These are phyloP conservation scores for Russula ochroleuca DNA, from an alignment of 768 basidiomycete species.

Conservation along the genomic window DNA sequence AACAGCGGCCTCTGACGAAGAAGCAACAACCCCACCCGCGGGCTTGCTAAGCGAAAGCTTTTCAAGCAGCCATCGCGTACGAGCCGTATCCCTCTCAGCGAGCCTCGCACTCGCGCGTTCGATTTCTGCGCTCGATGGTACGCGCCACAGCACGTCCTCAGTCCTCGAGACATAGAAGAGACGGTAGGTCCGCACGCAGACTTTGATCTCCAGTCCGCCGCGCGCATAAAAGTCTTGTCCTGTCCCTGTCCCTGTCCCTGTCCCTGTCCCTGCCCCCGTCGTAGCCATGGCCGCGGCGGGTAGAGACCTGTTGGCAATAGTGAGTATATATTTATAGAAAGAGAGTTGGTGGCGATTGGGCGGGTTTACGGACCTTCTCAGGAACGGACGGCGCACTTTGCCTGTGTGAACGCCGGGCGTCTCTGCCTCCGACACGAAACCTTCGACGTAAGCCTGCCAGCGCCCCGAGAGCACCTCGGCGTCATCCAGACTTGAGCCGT, in stretches of 20 bases:
- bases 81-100: neutral
- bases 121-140: slow-evolving; percentile 41
- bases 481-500: slow-evolving; percentile 70
- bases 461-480: slow-evolving; percentile 70
- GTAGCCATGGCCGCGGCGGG: slow-evolving; percentile 30
- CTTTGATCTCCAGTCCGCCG: slow-evolving; percentile 72
- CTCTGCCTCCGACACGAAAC: slow-evolving; percentile 60
- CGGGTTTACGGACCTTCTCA: slow-evolving; percentile 50
- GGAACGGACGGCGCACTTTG: slow-evolving; percentile 55
- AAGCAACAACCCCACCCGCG: neutral
- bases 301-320: slow-evolving; percentile 40
- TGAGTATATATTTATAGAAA: slow-evolving; percentile 32
- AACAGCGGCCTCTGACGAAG: neutral
- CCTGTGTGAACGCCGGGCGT: slow-evolving; percentile 49
- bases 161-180: slow-evolving; percentile 72
- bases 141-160: slow-evolving; percentile 59
- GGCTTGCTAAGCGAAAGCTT: neutral
- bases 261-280: neutral
- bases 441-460: slow-evolving; percentile 78
- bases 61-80: slow-evolving; percentile 12
- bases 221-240: slow-evolving; percentile 28
- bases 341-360: neutral
- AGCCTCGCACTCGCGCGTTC: slow-evolving; percentile 30
- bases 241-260: neutral
- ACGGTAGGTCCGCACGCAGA: slow-evolving; percentile 79